Base-by-base conservation (phyloP, 169 alveolate species). In the Pseudocohnilembus persalinus region DNA sequence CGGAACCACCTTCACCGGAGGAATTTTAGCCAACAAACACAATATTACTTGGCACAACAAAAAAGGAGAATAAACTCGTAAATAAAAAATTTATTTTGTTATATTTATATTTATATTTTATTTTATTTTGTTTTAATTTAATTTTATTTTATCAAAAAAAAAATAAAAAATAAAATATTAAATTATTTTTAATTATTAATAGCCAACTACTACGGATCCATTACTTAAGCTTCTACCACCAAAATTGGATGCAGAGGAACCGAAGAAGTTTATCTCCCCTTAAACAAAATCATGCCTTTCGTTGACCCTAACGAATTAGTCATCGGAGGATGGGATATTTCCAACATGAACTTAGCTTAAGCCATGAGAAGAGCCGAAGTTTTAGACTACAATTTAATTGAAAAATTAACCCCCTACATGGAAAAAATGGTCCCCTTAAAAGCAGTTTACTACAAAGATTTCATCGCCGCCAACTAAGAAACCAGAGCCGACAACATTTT, bases 291-390 rank as follows among this genome's bases (percentile, higher is more conserved):
- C 68, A 76, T 96, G 33, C 98, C 98, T 20, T 90, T 95, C 90
- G 97, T 95, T 31, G 87, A 97, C 76, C 99, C 99, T 25, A 89
- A 93, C 84, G 96, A 97, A 73, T 83, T 97, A 24, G 95, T 91
- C 1, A 87, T 95, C 30, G 89, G 96, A 73, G 99, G 99, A 16
- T 97, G 99, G 99, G 99, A 97, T 87, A 94, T 97, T 74, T 89
- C 94, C 29, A 73, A 85, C 49, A n/a, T 94, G 77, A 94, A 93
- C 88, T 76, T 96, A 64, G 93, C 92, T 88, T 96, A 95, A 73
- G 96, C 98, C 20, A 90, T 95, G 91, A 88, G 78, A 68, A 91
- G 99, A 75, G 97, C 98, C 72, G 76, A 92, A 90, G 99, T 97
- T 33, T 87, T 97, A 78, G 98, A 95, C 29, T 88, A 90, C 64